These are phyloP conservation scores for Auriculariales sp. DNA, from an alignment of 768 basidiomycete species.

Conservation along the genomic window DNA sequence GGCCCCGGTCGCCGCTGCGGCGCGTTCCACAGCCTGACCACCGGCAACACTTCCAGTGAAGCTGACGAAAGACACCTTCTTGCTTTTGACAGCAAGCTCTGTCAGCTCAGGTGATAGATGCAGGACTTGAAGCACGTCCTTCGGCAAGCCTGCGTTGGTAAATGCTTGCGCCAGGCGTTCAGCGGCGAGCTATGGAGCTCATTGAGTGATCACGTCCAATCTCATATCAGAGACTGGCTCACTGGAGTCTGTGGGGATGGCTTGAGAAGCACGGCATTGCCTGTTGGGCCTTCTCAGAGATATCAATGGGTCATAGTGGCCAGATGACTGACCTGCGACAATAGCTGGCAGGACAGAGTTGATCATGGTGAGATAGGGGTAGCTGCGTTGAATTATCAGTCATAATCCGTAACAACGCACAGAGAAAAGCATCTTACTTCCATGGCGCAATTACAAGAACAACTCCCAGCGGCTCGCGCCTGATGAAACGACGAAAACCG, in stretches of 20 bases:
- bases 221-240: neutral
- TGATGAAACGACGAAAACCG: slow-evolving; percentile 73
- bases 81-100: slow-evolving; percentile 45
- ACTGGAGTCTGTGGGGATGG: slow-evolving; percentile 91
- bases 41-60: slow-evolving; percentile 85
- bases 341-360: slow-evolving; percentile 89
- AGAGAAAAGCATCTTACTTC: slow-evolving; percentile 40
- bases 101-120: slow-evolving; percentile 57
- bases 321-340: slow-evolving; percentile 31
- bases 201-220: neutral
- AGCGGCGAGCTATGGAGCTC: slow-evolving; percentile 36
- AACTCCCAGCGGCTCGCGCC: slow-evolving; percentile 73
- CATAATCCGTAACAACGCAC: slow-evolving; percentile 1
- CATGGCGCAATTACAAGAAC: slow-evolving; percentile 81
- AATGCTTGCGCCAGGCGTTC: slow-evolving; percentile 65
- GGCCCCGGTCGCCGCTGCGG: slow-evolving; percentile 45
- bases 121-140: slow-evolving; percentile 56
- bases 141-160: slow-evolving; percentile 62
- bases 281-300: no score
- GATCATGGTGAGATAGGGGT: slow-evolving; percentile 77
- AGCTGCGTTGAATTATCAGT: slow-evolving; percentile 31
- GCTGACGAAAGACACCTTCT: slow-evolving; percentile 60
- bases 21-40: slow-evolving; percentile 58
- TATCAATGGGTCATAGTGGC: neutral
- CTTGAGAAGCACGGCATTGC: slow-evolving; percentile 85